Evolutionary conservation across 345 rosid species (phyloP), one percentile per base, ranked within the genome.

Genomic region (Eucalyptus marginata): DNA sequence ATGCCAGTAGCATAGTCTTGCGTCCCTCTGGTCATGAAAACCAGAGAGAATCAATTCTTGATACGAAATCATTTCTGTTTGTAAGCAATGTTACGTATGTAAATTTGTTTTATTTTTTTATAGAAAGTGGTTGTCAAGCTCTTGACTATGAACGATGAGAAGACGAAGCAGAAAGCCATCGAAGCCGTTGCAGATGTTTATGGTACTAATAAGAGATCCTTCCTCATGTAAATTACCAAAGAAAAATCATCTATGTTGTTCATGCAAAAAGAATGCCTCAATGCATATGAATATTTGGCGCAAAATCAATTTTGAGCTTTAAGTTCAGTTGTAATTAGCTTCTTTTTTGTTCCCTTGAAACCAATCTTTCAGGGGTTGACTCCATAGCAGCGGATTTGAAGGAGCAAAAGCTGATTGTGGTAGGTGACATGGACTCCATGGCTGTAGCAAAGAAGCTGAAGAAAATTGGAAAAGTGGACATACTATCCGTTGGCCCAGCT

Each of bases 121-220:
- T 91, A 92, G 93, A 91, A 90, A 90, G 93, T 93, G 87, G 92
- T 90, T 27, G 50, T 89, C 68, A 89, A 86, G 88, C 66, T 89
- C 90, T 31, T 50, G 86, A 36, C 88, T 29, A 86, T 89, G 90
- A 68, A 90, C 86, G 92, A 94, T 66, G 92, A 91, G 10, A 93
- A 89, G 90, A 92, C 93, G 10, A 93, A 90, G 93, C 90, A 89
- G 91, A 94, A 92, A 90, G 95, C 95, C 90, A 91, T 93, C 9
- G 91, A 94, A 68, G 93, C 93, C 62, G 91, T 89, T 25, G 93
- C 92, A 20, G 91, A 91, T 54, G 80, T 91, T 68, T 91, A 90
- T 79, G 93, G 94, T 91, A 40, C 62, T 36, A 17, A 22, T 24
- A 46, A 18, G 31, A 62, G 44, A 51, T 51, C 54, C 20, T 58